These are phyloP conservation scores for Rutidosis leptorrhynchoides DNA, from an alignment of 129 eudicot species.

Conservation along the genomic window DNA sequence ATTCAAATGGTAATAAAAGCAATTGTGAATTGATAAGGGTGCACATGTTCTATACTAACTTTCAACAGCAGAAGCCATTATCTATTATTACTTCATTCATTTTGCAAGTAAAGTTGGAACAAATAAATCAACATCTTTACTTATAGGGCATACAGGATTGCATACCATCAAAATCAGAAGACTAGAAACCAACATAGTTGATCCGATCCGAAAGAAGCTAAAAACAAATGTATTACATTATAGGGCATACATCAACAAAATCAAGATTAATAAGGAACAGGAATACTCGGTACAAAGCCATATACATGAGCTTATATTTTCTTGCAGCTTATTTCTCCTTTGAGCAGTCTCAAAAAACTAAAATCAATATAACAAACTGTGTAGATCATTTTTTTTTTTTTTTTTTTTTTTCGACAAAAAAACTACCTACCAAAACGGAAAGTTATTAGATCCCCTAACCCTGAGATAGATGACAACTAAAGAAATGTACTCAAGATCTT, in stretches of 20 bases:
- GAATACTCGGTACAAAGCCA: conserved; percentile 16
- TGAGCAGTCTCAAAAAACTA: conserved; percentile 40
- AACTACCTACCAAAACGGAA: conserved; percentile 36
- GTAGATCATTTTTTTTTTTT: conserved; percentile 33
- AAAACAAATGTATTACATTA: conserved; percentile 16
- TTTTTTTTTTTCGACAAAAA: too few species aligned
- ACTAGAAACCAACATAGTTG: neutral
- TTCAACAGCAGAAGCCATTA: too few species aligned
- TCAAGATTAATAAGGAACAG: conserved; percentile 22
- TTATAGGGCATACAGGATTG: too few species aligned
- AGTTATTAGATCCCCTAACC: conserved; percentile 41
- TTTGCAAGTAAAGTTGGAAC: too few species aligned
- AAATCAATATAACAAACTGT: conserved; percentile 30
- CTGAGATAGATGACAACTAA: conserved; percentile 35
- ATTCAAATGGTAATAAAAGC: too few species aligned
- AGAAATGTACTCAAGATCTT: conserved; percentile 43
- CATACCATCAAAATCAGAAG: too few species aligned
- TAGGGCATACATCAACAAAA: conserved; percentile 18
- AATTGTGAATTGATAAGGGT: too few species aligned
- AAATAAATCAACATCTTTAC: too few species aligned
- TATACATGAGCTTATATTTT: conserved; percentile 19
- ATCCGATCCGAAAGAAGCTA: neutral
- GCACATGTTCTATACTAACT: too few species aligned
- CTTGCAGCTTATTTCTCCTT: conserved; percentile 34
- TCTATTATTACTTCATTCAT: too few species aligned